Base-by-base conservation (phyloP, 2,329 filamentous ascomycete genomes). In the Microdochium bolleyi region DNA sequence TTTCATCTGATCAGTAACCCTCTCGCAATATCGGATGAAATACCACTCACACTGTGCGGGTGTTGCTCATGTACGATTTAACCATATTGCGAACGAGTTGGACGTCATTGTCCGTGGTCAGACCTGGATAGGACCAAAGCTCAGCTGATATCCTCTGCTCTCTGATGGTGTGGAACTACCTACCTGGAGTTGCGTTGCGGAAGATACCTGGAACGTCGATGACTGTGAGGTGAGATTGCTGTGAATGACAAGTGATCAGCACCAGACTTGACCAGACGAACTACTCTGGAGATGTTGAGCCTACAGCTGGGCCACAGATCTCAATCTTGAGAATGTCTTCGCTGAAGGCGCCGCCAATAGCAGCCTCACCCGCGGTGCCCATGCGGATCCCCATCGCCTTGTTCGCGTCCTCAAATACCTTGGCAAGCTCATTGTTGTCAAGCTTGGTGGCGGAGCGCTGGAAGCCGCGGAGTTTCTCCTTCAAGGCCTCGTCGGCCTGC, bases 131-230 rank as follows among this genome's bases (percentile, higher is more conserved):
- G 25, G 21, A 2, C 38, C 21, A 5, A 58, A 16, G 22, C 21
- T 16, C 1, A 14, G 25, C 21, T 56, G 14, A 11, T 52, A 14
- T 24, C 21, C 1, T 50, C 11, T 1, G 58, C 8, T 2, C 5
- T 14, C 11, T 56, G 7, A 2, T 32, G 5, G 1, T 52, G 14
- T 44, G 9, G 13, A 9, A 19, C 21, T n/a, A 25, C 67, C 55
- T 19, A 61, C 68, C 68, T 50, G 63, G 56, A 0, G 67, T 72
- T 3, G 70, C 56, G 1, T 62, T 61, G 7, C 72, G 68, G 53
- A 80, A 79, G n/a, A 80, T 75, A 0, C 77, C 78, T 0, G 77
- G 77, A 0, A 81, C 75, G 19, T 81, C 78, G 4, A 80, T 80
- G 7, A 81, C 67, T 0, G 77, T 81, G 7, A 80, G 66, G 16